A percentile compares a stretch with the other conserved stretches of the same genome.
phyloP scores from a whole-genome alignment of 257 asterid species.

The Salvia rosmarinus region DNA sequence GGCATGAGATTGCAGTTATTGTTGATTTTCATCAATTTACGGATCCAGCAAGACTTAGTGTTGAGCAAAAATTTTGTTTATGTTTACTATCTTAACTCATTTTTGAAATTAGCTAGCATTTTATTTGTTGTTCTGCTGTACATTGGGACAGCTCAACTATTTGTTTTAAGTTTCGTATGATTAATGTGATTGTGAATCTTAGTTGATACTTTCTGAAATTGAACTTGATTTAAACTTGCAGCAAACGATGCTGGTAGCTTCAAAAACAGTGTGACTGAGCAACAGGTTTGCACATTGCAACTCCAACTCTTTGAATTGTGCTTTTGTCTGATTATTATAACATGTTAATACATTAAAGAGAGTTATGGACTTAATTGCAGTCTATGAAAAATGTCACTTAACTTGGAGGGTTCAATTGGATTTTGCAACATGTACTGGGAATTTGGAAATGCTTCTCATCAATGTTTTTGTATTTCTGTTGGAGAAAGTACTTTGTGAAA shows the following conservation, averaged over 20 bases:
- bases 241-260: conserved; percentile 94
- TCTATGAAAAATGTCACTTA: conserved; percentile 11
- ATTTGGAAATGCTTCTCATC: conserved; percentile 27
- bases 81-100: conserved; percentile 12
- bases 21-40: conserved; percentile 16
- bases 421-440: conserved; percentile 24
- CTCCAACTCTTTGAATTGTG: conserved; percentile 24
- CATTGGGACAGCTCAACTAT: conserved; percentile 5
- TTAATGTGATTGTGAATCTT: conserved; percentile 26
- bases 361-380: conserved; percentile 9
- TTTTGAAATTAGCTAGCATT: conserved; percentile 3
- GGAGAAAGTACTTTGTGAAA: neutral
- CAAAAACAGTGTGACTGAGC: conserved; percentile 94
- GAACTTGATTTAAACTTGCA: conserved; percentile 49
- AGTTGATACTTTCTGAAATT: conserved; percentile 27
- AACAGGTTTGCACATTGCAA: conserved; percentile 69
- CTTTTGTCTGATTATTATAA: conserved; percentile 5
- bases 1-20: conserved; percentile 3
- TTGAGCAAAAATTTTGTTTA: neutral
- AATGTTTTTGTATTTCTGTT: conserved; percentile 4
- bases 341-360: neutral
- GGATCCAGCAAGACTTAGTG: conserved; percentile 32
- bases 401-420: conserved; percentile 5
- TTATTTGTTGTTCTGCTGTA: neutral
- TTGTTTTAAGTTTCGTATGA: conserved; percentile 12